Evolutionary conservation across 2,329 filamentous ascomycete genomes (phyloP), one percentile per base, ranked within the genome.

Genomic region (Aspergillus fructus): DNA sequence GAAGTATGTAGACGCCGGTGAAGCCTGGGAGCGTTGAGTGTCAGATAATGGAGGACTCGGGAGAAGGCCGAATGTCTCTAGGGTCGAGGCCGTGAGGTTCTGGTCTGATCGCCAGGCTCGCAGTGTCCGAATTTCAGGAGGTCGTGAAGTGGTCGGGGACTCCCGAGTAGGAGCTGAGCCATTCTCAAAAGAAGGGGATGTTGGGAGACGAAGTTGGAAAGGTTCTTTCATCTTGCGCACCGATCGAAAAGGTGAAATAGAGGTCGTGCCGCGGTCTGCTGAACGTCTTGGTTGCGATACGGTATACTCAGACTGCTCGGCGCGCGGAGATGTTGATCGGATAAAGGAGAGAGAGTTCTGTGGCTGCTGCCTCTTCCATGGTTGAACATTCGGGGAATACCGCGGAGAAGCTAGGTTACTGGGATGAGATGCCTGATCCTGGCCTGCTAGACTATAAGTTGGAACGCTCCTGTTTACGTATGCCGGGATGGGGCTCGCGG

Each of bases 201-300:
- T 54, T 8, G 73, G 72, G 12, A 75, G 63, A 54, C 68, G 70
- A 15, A 75, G 59, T 40, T 72, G 72, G 37, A 75, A 75, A 13
- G 73, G 73, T 49, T 74, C 67, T 46, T 74, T 75, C 73, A 75
- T 75, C 56, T 61, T 70, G 17, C 71, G 68, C 9, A 75, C 73
- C 1, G 73, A 75, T 15, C 73, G 72, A 53, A 75, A 75, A 1
- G 73, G 73, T 11, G 73, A 75, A 39, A 74, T 65, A 19, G 59
- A 68, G 46, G 65, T 56, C 9, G 65, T 56, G 0, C 54, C 61
- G 5, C 71, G 68, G 15, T 71, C 71, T 37, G 60, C 57, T 23
- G 66, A 60, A 24, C 70, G 64, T 55, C 67, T 62, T 21, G 63
- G 49, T 37, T 66, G 61, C 12, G 66, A 59, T 19, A 60, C 56